Percentiles rank a stretch among this genome's conserved stretches.
These are phyloP conservation scores for Neoboletus magnificus DNA, from an alignment of 768 basidiomycete species.

Conservation along the genomic window DNA sequence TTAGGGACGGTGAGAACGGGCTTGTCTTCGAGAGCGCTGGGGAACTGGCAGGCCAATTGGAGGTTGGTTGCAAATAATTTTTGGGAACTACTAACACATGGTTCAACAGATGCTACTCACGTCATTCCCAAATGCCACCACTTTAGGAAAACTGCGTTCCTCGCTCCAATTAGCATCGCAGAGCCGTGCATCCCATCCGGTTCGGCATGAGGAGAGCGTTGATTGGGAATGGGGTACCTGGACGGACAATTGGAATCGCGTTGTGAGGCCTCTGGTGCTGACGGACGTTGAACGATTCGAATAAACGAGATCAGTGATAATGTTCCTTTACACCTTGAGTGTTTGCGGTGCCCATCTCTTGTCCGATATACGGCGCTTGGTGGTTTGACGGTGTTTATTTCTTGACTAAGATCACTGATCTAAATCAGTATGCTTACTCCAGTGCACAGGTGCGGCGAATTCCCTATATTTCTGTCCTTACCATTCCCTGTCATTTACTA, in stretches of 20 bases:
- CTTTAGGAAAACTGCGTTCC: constrained; percentile 49
- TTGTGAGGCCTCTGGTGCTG: constrained; percentile 57
- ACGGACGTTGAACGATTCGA: constrained; percentile 27
- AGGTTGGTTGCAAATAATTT: constrained; percentile 31
- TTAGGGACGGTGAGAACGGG: constrained; percentile 82
- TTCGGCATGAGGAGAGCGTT: constrained; percentile 20
- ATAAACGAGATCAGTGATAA: constrained; percentile 1
- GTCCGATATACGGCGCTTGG: neutral
- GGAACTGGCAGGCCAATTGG: constrained; percentile 70
- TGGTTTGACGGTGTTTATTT: neutral
- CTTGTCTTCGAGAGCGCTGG: constrained; percentile 64
- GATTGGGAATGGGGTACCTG: constrained; percentile 69
- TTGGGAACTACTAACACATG: neutral
- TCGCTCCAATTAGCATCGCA: constrained; percentile 41
- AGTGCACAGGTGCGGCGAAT: neutral
- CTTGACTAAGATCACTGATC: neutral
- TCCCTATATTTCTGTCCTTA: neutral
- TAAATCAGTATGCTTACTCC: neutral
- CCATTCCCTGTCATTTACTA: neutral
- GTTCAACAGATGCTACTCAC: constrained; percentile 49
- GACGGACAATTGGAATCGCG: constrained; percentile 80
- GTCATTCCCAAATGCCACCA: constrained; percentile 55
- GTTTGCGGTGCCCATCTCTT: neutral
- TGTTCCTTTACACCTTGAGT: neutral
- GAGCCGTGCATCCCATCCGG: constrained; percentile 21